A percentile compares a stretch with the other conserved stretches of the same genome.
These are phyloP conservation scores for Ophiostoma piceae DNA, from an alignment of 2,329 filamentous ascomycete genomes.

Conservation along the genomic window DNA sequence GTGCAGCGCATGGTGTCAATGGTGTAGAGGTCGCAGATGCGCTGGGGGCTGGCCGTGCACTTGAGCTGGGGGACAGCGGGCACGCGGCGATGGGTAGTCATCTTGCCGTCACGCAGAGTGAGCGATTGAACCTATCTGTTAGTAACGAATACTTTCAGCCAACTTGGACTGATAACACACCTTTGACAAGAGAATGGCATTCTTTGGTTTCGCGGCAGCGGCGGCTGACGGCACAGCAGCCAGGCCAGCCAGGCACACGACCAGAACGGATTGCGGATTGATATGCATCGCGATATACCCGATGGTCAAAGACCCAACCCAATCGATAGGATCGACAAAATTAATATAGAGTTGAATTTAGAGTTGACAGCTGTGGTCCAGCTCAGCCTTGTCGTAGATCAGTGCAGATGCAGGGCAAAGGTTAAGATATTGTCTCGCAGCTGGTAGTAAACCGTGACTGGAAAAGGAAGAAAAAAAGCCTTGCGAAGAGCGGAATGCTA, in stretches of 20 bases:
- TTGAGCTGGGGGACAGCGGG: conserved; percentile 70
- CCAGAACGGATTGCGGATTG: background rate
- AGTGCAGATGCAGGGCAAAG: background rate
- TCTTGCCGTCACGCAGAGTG: conserved; percentile 62
- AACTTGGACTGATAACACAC: conserved; percentile 46
- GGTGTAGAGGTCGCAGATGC: conserved; percentile 62
- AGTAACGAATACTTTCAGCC: background rate
- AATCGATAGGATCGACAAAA: background rate
- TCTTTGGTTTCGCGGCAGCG: conserved; percentile 34
- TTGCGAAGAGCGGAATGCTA: background rate
- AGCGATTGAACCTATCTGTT: conserved; percentile 60
- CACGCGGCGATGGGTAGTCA: conserved; percentile 72
- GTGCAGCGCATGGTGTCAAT: conserved; percentile 83
- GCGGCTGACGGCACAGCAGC: conserved; percentile 15
- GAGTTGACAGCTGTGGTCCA: background rate
- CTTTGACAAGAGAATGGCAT: conserved; percentile 52
- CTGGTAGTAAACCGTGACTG: background rate
- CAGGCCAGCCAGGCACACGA: background rate
- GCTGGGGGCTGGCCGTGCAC: conserved; percentile 61
- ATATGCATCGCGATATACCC: conserved; percentile 1
- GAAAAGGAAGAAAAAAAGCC: background rate
- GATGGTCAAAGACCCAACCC: background rate
- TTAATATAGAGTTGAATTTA: too few relatives aligned
- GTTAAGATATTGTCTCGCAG: too few relatives aligned
- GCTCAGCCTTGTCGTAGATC: background rate